phyloP scores from a whole-genome alignment of 257 asterid species.

The Gentiana straminea region DNA sequence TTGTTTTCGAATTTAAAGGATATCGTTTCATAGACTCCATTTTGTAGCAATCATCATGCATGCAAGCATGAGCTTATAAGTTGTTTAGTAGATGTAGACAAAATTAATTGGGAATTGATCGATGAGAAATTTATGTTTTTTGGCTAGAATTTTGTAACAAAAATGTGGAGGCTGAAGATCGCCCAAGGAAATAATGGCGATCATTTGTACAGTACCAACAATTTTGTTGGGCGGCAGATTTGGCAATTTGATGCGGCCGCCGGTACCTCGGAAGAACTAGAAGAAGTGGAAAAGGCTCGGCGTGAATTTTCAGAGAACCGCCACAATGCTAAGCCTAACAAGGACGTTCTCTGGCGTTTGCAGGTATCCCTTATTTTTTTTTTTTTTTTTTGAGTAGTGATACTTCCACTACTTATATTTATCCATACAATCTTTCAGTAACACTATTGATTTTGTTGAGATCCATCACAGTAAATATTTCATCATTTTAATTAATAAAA shows the following conservation, averaged over 20 bases:
- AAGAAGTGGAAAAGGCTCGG: constrained; percentile 5
- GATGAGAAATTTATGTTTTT: no score
- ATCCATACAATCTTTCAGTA: no score
- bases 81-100: no score
- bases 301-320: constrained; percentile 5
- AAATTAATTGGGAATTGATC: no score
- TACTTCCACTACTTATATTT: no score
- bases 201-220: constrained; percentile 10
- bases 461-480: no score
- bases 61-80: no score
- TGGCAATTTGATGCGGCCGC: constrained; percentile 8
- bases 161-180: constrained; percentile 16
- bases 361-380: neutral
- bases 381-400: neutral
- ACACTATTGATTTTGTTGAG: no score
- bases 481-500: no score
- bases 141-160: neutral
- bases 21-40: no score
- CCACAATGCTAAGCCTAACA: neutral
- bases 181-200: constrained; percentile 3
- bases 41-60: no score
- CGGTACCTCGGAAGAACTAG: constrained; percentile 5
- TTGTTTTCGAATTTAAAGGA: no score
- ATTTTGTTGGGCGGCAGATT: constrained; percentile 11
- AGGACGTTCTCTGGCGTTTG: constrained; percentile 8